Base-by-base conservation (phyloP, 225 moss, liverwort and hornwort species). In the Bryoerythrophyllum caledonicum region DNA sequence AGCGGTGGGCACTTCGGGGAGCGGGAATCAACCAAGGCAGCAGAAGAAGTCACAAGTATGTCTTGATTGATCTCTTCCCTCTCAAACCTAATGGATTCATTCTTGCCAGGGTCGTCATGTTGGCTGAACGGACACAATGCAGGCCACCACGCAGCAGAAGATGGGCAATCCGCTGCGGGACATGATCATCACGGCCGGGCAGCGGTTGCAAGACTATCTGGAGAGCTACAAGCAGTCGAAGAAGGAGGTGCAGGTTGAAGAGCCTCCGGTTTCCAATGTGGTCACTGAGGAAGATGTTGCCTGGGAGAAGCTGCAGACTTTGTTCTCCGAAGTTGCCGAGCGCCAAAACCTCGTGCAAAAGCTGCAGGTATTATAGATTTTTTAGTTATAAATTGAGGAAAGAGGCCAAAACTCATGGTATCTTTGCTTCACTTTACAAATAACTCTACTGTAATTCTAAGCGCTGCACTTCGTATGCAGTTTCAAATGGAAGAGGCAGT, bases 401-500 rank as follows among this genome's bases (percentile, higher is more conserved):
- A 38, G 38, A 38, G 38, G 38, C 9, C 3, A 2, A 38, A 38
- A 8, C 8, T 38, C 38, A 38, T 38, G 38, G 38, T 9, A 38
- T 38, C 10, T 8, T 38, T 38, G 34, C 34, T 34, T 34, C 34
- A 34, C 34, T 34, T 34, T 34, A 34, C 34, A 4, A 34, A 34
- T 34, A 34, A 34, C 34, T 34, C 5, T 34, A 34, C 34, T 57
- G 3, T 16, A n/a, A n/a, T n/a, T n/a, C n/a, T n/a, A n/a, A n/a
- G n/a, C n/a, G n/a, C n/a, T n/a, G n/a, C n/a, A 21, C 25, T 75
- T 4, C 75, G 58, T 11, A 63, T 72, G 82, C 83, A 94, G 96
- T 87, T 91, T 57, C 96, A 96, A 91, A 76, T 96, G 80, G 93
- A 96, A 74, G 91, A 93, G 81, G 96, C 96, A 7, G 80, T 90